A percentile compares a stretch with the other conserved stretches of the same genome.
Evolutionary conservation across 2,329 filamentous ascomycete genomes (phyloP).

Genomic region (Trichoderma sp.): DNA sequence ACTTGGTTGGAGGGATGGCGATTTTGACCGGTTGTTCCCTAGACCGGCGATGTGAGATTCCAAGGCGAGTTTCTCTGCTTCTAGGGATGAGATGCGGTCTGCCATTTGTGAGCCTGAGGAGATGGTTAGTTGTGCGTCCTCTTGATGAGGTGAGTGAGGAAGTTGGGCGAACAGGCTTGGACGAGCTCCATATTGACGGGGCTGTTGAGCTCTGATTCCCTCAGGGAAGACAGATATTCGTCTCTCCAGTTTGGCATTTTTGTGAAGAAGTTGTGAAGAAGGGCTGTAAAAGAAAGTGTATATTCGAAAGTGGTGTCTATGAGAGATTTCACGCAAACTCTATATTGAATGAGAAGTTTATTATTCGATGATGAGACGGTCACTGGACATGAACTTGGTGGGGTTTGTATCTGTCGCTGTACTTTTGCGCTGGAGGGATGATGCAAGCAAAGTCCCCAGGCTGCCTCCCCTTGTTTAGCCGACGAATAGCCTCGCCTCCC

Average conservation of each 20-base stretch:
- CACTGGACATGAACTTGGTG: background rate
- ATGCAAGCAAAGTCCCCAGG: background rate
- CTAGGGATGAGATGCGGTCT: conserved; percentile 62
- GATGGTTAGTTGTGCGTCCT: conserved; percentile 23
- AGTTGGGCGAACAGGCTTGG: conserved; percentile 64
- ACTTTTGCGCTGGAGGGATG: background rate
- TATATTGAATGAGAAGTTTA: background rate
- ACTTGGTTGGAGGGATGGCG: conserved; percentile 20
- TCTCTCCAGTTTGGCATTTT: conserved; percentile 71
- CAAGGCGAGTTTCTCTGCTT: conserved; percentile 53
- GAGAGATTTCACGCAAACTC: background rate
- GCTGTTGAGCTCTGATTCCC: conserved; percentile 66
- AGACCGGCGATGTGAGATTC: conserved; percentile 31
- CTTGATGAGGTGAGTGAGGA: background rate
- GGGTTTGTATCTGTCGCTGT: background rate
- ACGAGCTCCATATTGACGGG: conserved; percentile 65
- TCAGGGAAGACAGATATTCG: conserved; percentile 74
- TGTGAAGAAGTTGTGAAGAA: too few species aligned
- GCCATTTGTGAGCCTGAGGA: conserved; percentile 60
- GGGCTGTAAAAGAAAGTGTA: background rate
- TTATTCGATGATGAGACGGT: background rate
- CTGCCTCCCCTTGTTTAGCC: conserved; percentile 25
- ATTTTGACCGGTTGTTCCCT: conserved; percentile 23
- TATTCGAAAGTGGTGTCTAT: background rate
- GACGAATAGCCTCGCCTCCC: conserved; percentile 31